Evolutionary conservation across 768 basidiomycete genomes (phyloP).

Genomic region (Strobilomyces echinocephalus): DNA sequence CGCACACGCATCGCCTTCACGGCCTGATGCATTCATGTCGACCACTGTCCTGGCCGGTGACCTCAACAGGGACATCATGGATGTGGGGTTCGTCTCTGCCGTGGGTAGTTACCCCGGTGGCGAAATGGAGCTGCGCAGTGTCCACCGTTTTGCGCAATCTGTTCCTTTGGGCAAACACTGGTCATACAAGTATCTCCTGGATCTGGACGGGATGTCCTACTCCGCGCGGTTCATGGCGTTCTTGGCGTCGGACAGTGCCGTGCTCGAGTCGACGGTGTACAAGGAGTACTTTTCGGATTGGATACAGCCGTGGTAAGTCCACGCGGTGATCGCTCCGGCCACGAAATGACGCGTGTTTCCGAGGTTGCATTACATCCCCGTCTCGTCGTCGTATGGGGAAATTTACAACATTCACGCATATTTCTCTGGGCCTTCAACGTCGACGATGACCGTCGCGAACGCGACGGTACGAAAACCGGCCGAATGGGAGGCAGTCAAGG

Average conservation of each 20-base stretch:
- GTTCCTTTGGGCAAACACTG: slow-evolving; percentile 84
- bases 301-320: slow-evolving; percentile 79
- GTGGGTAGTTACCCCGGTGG: slow-evolving; percentile 79
- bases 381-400: slow-evolving; percentile 82
- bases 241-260: slow-evolving; percentile 82
- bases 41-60: slow-evolving; percentile 52
- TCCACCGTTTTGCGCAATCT: slow-evolving; percentile 67
- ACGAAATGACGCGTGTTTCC: background rate
- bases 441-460: slow-evolving; percentile 52
- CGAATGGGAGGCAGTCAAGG: slow-evolving; percentile 30
- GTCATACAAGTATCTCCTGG: slow-evolving; percentile 89
- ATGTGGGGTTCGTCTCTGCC: slow-evolving; percentile 78
- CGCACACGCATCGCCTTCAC: slow-evolving; percentile 63
- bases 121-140: slow-evolving; percentile 52
- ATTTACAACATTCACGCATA: slow-evolving; percentile 92
- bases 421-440: slow-evolving; percentile 78
- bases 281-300: slow-evolving; percentile 88
- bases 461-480: slow-evolving; percentile 35
- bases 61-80: slow-evolving; percentile 81
- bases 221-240: slow-evolving; percentile 85
- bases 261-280: slow-evolving; percentile 88
- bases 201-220: slow-evolving; percentile 95
- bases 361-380: slow-evolving; percentile 93
- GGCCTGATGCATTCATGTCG: slow-evolving; percentile 53
- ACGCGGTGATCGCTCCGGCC: background rate